Conservation (phyloP, 768 basidiomycete genomes). For the Rickenella mellea region DNA sequence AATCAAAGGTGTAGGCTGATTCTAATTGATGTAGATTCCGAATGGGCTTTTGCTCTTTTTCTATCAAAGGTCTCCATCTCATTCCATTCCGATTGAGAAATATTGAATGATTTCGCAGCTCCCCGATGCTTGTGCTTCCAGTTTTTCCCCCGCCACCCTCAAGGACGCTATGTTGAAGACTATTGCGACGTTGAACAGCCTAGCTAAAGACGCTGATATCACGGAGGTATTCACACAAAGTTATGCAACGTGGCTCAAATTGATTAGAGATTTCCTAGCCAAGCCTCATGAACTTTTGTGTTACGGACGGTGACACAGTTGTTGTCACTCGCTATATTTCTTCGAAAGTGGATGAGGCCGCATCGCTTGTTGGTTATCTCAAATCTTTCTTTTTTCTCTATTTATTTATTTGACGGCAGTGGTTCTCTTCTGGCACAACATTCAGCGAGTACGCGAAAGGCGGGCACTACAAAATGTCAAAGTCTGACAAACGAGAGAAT, state of each 20-base stretch:
- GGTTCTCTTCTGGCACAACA: conserved; percentile 92
- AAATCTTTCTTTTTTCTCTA: conserved; percentile 1
- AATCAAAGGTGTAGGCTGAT: background rate
- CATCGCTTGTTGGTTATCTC: conserved; percentile 55
- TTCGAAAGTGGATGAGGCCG: conserved; percentile 84
- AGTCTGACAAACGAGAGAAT: conserved; percentile 90
- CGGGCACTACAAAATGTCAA: conserved; percentile 91
- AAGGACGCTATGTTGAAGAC: conserved; percentile 85
- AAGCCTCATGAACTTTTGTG: conserved; percentile 89
- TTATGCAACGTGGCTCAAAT: background rate
- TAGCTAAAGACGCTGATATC: conserved; percentile 63
- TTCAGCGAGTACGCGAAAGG: conserved; percentile 87
- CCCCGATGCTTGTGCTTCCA: conserved; percentile 65
- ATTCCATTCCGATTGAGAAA: background rate
- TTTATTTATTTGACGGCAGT: conserved; percentile 31
- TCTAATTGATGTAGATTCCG: conserved; percentile 53
- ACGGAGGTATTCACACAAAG: conserved; percentile 43
- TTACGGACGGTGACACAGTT: conserved; percentile 91
- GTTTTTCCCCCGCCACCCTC: conserved; percentile 63
- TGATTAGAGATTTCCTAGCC: conserved; percentile 55
- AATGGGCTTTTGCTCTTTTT: conserved; percentile 94
- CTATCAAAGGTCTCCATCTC: conserved; percentile 54
- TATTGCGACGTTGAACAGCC: conserved; percentile 66
- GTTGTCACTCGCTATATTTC: conserved; percentile 94
- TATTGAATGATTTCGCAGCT: conserved; percentile 38